Evolutionary conservation across 139 green algal species (phyloP).

Genomic region (Chlamydomonas sphaeroides): DNA sequence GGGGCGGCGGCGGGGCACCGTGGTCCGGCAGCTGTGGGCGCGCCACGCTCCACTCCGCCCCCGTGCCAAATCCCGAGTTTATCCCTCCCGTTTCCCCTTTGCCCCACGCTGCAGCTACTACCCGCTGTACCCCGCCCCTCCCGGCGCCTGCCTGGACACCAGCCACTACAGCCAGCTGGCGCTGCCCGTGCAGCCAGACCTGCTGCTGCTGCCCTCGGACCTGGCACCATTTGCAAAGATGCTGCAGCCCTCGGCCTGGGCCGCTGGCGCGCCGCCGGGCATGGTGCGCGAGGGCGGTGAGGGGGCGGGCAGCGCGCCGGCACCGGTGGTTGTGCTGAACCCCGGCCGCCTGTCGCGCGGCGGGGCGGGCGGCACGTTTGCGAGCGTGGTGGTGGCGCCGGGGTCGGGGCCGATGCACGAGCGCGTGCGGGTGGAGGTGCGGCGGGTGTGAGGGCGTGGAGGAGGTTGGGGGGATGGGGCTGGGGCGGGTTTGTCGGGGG

Average conservation of each 20-base stretch:
- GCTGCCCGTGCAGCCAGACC: constrained; percentile 75
- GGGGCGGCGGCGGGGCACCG: not conserved
- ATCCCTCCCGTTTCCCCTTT: not conserved
- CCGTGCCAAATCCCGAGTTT: not conserved
- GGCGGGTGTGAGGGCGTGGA: constrained; percentile 35
- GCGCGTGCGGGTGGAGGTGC: constrained; percentile 60
- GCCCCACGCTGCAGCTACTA: constrained; percentile 76
- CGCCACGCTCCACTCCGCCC: no score
- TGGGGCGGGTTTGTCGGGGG: no score
- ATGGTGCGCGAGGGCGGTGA: not conserved
- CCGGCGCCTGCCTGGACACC: constrained; percentile 81
- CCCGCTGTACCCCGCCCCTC: constrained; percentile 86
- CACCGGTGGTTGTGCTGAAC: constrained; percentile 78
- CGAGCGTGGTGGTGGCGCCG: constrained; percentile 60
- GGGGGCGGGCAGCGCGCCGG: not conserved
- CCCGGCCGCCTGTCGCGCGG: constrained; percentile 84
- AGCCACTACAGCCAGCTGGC: constrained; percentile 60
- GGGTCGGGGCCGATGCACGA: constrained; percentile 21
- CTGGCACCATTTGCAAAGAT: constrained; percentile 90
- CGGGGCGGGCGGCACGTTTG: constrained; percentile 78
- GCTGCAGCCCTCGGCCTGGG: constrained; percentile 34
- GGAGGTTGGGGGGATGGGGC: no score
- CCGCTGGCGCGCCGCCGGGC: not conserved
- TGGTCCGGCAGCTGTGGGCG: no score
- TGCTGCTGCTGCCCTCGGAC: constrained; percentile 95